phyloP scores from a whole-genome alignment of 768 basidiomycete genomes.

The Lentinula sp. region DNA sequence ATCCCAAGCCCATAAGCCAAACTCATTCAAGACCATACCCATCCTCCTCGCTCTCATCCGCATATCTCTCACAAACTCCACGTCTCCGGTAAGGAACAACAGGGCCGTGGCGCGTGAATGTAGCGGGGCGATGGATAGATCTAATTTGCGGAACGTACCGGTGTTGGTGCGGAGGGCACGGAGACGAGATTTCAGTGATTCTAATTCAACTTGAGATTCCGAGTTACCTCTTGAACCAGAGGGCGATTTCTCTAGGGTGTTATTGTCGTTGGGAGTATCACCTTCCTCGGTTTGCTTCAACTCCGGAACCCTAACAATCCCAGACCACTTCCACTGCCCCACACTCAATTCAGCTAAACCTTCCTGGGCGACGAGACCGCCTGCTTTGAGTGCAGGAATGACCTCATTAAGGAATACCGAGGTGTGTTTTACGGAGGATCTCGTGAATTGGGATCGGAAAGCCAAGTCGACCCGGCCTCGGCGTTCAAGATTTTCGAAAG shows the following conservation, averaged over 20 bases:
- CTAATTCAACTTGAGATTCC: neutral
- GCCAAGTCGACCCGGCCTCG: neutral
- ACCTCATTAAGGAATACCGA: conserved; percentile 24
- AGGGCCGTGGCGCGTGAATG: conserved; percentile 31
- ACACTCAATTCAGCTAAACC: conserved; percentile 10
- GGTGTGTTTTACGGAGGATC: neutral
- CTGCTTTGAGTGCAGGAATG: conserved; percentile 23
- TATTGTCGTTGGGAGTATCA: too few relatives aligned
- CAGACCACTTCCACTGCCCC: conserved; percentile 29
- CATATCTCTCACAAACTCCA: conserved; percentile 27
- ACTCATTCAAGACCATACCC: conserved; percentile 38
- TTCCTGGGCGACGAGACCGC: conserved; percentile 23
- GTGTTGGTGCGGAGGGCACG: neutral
- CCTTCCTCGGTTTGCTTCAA: conserved; percentile 6
- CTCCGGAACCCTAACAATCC: conserved; percentile 29
- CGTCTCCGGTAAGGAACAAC: conserved; percentile 37
- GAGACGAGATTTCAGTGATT: neutral
- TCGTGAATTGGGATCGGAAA: neutral
- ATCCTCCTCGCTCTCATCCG: conserved; percentile 22
- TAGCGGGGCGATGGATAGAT: conserved; percentile 17
- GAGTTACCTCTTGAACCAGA: too few relatives aligned
- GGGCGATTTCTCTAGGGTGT: too few relatives aligned
- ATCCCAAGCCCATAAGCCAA: conserved; percentile 37
- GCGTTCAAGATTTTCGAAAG: neutral
- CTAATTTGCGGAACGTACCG: neutral